These are phyloP conservation scores for Pythium sp. DNA, from an alignment of 352 stramenopile genomes.

Conservation along the genomic window DNA sequence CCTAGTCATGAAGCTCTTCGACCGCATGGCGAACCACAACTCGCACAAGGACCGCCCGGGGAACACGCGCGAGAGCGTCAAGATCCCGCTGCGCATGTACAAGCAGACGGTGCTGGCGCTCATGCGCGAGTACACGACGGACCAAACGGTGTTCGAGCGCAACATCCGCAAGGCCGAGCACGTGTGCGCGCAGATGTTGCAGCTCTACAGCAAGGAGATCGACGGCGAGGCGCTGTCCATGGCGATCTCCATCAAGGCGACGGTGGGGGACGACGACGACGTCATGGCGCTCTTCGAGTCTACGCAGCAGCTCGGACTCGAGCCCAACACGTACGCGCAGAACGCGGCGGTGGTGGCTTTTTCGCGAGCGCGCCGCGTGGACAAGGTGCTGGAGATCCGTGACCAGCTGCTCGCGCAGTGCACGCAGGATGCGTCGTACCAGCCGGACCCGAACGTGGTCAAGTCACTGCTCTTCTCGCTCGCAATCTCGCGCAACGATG, in stretches of 20 bases:
- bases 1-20: conserved; percentile 60
- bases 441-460: conserved; percentile 50
- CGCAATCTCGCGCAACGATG: conserved; percentile 50
- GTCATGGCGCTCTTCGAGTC: conserved; percentile 73
- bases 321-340: conserved; percentile 74
- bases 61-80: conserved; percentile 13
- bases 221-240: conserved; percentile 72
- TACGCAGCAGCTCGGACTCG: conserved; percentile 54
- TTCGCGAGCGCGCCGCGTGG: conserved; percentile 46
- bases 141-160: conserved; percentile 18
- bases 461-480: conserved; percentile 67
- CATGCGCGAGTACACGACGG: conserved; percentile 39
- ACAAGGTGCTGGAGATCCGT: conserved; percentile 57
- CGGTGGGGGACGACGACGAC: conserved; percentile 65
- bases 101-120: conserved; percentile 56
- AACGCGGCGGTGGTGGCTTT: conserved; percentile 76
- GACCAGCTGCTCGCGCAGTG: conserved; percentile 26
- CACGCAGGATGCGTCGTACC: conserved; percentile 11
- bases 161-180: conserved; percentile 51
- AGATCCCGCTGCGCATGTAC: conserved; percentile 65
- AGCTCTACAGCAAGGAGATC: conserved; percentile 40
- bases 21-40: conserved; percentile 38
- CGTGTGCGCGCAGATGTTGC: conserved; percentile 70
- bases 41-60: conserved; percentile 31
- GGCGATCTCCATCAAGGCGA: conserved; percentile 78